phyloP scores from a whole-genome alignment of 306 rosid genomes.

The Luffa acutangula region DNA sequence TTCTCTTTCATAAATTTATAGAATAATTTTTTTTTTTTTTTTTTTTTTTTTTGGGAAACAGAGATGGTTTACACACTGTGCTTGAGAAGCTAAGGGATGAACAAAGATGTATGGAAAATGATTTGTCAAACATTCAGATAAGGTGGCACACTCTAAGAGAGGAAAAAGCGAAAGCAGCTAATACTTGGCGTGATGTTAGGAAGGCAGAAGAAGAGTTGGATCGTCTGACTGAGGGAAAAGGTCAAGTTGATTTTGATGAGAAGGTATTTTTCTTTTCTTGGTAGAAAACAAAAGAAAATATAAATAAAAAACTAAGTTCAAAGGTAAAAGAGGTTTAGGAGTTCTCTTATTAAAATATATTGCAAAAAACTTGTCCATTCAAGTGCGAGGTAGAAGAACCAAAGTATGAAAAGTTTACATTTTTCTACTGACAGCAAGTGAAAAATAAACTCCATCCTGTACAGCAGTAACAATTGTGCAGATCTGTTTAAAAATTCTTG shows the following conservation, averaged over 20 bases:
- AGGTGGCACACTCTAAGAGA: constrained; percentile 60
- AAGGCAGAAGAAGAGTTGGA: constrained; percentile 76
- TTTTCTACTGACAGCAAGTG: background rate
- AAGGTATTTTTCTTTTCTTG: constrained; percentile 44
- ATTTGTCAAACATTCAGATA: constrained; percentile 32
- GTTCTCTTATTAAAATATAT: background rate
- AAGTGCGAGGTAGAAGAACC: background rate
- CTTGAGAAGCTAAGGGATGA: constrained; percentile 57
- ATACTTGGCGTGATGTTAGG: constrained; percentile 28
- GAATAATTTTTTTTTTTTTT: constrained; percentile 7
- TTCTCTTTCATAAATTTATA: background rate
- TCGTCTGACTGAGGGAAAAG: constrained; percentile 48
- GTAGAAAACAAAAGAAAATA: background rate
- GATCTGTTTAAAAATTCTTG: background rate
- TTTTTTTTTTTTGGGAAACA: constrained; percentile 19
- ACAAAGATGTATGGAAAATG: constrained; percentile 46
- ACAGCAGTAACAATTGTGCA: background rate
- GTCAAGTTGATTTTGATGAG: constrained; percentile 62
- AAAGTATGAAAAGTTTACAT: background rate
- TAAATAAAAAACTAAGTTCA: background rate
- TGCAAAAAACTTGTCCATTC: background rate
- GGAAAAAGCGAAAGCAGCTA: constrained; percentile 56
- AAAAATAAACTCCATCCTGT: background rate
- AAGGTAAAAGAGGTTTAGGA: background rate
- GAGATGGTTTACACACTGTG: constrained; percentile 63